Conservation (phyloP, 2,329 filamentous ascomycete genomes). For the Diaporthe sp. region DNA sequence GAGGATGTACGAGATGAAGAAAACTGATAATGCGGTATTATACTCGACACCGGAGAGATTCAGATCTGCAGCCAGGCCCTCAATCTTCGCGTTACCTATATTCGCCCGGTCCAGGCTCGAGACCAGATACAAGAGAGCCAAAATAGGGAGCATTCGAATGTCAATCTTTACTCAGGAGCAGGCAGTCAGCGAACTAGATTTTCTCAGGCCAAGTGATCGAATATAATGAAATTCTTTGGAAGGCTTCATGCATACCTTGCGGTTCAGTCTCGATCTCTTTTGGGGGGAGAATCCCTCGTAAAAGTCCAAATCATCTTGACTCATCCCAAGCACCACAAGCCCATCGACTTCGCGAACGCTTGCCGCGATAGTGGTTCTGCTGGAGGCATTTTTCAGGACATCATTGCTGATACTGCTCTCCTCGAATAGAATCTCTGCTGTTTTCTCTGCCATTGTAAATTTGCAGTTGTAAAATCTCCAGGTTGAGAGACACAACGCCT, state of each 20-base stretch:
- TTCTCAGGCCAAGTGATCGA: no score
- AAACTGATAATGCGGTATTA: slow-evolving; percentile 54
- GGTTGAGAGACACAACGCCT: not conserved
- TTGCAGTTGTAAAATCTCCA: not conserved
- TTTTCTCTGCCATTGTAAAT: slow-evolving; percentile 1
- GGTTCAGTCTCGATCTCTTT: slow-evolving; percentile 19
- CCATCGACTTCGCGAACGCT: slow-evolving; percentile 31
- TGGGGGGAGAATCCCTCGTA: slow-evolving; percentile 12
- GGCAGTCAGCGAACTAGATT: slow-evolving; percentile 46
- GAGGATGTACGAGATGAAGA: slow-evolving; percentile 29
- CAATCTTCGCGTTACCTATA: slow-evolving; percentile 65
- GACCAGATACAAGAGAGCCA: slow-evolving; percentile 68
- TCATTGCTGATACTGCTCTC: not conserved
- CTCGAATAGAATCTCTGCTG: not conserved
- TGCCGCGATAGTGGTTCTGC: slow-evolving; percentile 1
- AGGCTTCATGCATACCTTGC: not conserved
- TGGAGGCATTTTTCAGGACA: not conserved
- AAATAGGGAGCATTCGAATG: slow-evolving; percentile 55
- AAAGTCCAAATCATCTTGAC: slow-evolving; percentile 24
- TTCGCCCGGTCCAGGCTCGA: slow-evolving; percentile 69
- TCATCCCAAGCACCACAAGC: slow-evolving; percentile 22
- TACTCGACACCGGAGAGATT: slow-evolving; percentile 56
- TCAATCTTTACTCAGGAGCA: slow-evolving; percentile 47
- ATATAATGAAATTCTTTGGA: no score
- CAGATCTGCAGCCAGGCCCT: slow-evolving; percentile 62